phyloP scores from a whole-genome alignment of 2,329 filamentous ascomycete genomes.

The Zymoseptoria ardabiliae region DNA sequence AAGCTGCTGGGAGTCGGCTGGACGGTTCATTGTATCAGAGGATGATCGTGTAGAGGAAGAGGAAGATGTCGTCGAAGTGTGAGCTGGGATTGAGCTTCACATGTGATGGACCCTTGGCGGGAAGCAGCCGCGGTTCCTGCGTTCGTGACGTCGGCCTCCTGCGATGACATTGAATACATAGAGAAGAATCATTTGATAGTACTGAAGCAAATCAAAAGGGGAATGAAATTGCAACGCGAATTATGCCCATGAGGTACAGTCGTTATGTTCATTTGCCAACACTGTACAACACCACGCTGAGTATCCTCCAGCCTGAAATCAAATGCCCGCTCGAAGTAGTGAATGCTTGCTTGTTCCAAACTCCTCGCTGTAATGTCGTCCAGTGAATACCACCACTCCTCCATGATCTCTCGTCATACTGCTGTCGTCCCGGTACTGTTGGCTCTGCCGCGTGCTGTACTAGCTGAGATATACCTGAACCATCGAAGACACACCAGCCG shows the following conservation, averaged over 20 bases:
- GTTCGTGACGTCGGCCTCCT: neutral
- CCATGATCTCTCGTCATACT: neutral
- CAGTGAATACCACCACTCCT: neutral
- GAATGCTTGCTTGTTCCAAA: neutral
- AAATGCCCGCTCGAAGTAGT: neutral
- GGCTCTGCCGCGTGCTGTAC: constrained; percentile 2
- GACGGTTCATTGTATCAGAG: constrained; percentile 19
- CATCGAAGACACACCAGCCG: constrained; percentile 10
- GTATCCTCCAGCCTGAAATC: neutral
- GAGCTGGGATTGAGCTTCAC: neutral
- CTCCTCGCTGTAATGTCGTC: constrained; percentile 1
- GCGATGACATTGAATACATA: neutral
- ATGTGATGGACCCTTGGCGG: neutral
- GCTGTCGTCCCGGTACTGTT: neutral
- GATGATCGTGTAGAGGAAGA: neutral
- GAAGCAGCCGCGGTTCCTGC: neutral
- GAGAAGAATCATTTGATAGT: neutral
- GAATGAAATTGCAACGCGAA: neutral
- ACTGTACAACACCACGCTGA: neutral
- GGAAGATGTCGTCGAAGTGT: neutral
- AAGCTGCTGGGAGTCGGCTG: constrained; percentile 21
- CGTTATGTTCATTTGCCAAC: neutral
- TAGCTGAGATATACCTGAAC: constrained; percentile 26
- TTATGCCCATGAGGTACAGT: neutral
- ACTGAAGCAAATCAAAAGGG: neutral